Evolutionary conservation across 148 eudicot genomes (phyloP), one percentile per base, ranked within the genome.

Genomic region (Amaranthus cruentus): DNA sequence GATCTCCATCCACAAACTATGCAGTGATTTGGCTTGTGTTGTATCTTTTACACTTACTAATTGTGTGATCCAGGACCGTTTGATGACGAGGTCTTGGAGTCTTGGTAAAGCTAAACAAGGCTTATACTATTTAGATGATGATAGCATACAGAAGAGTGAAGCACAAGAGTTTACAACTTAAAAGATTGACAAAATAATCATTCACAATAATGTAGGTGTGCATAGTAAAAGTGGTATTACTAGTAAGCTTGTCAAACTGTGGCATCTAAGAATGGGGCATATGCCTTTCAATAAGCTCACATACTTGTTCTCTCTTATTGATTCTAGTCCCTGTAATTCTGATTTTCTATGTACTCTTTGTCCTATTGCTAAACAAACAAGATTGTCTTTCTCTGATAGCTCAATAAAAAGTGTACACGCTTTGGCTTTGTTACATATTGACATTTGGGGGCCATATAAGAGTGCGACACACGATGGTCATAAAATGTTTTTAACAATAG

Each of bases 371-470:
- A 63, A 50, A 9, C 56, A n/a, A 9, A 42, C 42, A 4, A 4
- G 76, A 5, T 3, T 6, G 0, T 0, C 49, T 38, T 64, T 73
- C 53, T 61, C 49, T 38, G 1, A 5, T 5, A 50, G 49, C 54
- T 0, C 55, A 0, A 53, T 12, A 1, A 69, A 28, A 12, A 11
- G 10, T 4, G 1, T 1, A 4, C 3, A 0, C 3, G 1, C 9
- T 3, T 75, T 67, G 54, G 73, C 73, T 0, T 5, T 78, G 1
- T 1, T 73, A 0, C 68, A 73, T 21, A 4, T 68, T 1, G 70
- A 78, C n/a, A 6, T 69, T 8, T 83, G 80, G 85, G 85, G 80
- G 0, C 79, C 82, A 0, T 54, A 66, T 6, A 61, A 57, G 2
- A 0, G 21, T n/a, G 0, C n/a, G 0, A 64, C 79, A 0, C 1